Evolutionary conservation across 75 land plant species (phyloP).

Genomic region (Azolla pinnata): DNA sequence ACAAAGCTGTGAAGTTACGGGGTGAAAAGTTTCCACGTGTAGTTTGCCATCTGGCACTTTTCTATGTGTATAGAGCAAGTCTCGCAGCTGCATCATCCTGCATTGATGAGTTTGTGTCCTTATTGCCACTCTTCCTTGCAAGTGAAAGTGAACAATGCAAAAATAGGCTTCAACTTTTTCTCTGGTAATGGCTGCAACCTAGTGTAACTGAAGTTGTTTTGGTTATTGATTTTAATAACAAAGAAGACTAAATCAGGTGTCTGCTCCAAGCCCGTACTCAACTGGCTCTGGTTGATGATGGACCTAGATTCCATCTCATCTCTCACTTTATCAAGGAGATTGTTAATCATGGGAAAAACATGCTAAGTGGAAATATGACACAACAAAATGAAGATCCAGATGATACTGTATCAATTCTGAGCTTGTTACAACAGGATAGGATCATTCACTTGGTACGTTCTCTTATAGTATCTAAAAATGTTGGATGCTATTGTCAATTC

Average conservation of each 20-base stretch:
- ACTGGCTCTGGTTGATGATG: conserved; percentile 58
- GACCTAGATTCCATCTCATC: conserved; percentile 77
- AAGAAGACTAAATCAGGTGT: no score
- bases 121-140: conserved; percentile 60
- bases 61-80: conserved; percentile 63
- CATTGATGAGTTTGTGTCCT: conserved; percentile 67
- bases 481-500: neutral
- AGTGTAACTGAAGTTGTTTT: no score
- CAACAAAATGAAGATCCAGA: conserved; percentile 41
- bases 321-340: conserved; percentile 79
- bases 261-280: conserved; percentile 61
- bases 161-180: conserved; percentile 72
- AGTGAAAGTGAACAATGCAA: conserved; percentile 80
- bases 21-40: conserved; percentile 87
- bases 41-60: conserved; percentile 54
- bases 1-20: conserved; percentile 85
- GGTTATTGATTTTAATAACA: no score
- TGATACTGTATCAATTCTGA: conserved; percentile 53
- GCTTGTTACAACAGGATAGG: conserved; percentile 72
- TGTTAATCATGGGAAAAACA: conserved; percentile 63
- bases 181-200: no score
- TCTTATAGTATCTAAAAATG: neutral
- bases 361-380: conserved; percentile 59
- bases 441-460: conserved; percentile 56
- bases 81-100: conserved; percentile 68